Evolutionary conservation across 169 alveolate species (phyloP).

Genomic region (Cryptosporidium parvum): DNA sequence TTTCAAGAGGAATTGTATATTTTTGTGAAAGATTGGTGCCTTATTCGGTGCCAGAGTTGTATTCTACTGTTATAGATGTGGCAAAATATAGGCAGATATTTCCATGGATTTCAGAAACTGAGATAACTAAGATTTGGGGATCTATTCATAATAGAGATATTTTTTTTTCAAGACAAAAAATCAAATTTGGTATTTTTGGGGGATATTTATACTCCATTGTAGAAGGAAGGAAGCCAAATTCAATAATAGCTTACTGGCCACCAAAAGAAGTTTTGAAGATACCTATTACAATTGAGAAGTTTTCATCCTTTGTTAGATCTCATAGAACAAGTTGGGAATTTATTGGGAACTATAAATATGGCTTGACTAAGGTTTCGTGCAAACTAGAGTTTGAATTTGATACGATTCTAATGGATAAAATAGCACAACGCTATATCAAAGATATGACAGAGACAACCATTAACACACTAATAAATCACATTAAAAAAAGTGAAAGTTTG

Average conservation of each 20-base stretch:
- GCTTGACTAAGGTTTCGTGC: too few species aligned
- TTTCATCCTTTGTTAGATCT: neutral
- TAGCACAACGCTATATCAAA: neutral
- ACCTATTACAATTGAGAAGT: neutral
- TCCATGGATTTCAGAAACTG: neutral
- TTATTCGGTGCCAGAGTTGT: neutral
- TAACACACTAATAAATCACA: neutral
- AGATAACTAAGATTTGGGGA: neutral
- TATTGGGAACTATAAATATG: neutral
- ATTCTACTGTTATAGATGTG: neutral
- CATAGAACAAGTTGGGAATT: neutral
- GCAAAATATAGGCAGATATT: neutral
- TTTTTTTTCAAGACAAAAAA: neutral
- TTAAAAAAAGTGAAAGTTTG: neutral
- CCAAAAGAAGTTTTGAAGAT: neutral
- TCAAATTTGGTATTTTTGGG: neutral
- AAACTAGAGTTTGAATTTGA: neutral
- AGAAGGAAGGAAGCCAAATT: neutral
- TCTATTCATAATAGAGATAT: too few species aligned
- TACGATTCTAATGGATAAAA: too few species aligned
- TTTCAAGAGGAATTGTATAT: neutral
- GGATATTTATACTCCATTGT: neutral
- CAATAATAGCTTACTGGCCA: conserved; percentile 5
- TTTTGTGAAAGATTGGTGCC: neutral
- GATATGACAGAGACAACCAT: neutral